Evolutionary conservation across 208 protist genomes (phyloP), one percentile per base, ranked within the genome.

Genomic region (Crithidia fasciculata): DNA sequence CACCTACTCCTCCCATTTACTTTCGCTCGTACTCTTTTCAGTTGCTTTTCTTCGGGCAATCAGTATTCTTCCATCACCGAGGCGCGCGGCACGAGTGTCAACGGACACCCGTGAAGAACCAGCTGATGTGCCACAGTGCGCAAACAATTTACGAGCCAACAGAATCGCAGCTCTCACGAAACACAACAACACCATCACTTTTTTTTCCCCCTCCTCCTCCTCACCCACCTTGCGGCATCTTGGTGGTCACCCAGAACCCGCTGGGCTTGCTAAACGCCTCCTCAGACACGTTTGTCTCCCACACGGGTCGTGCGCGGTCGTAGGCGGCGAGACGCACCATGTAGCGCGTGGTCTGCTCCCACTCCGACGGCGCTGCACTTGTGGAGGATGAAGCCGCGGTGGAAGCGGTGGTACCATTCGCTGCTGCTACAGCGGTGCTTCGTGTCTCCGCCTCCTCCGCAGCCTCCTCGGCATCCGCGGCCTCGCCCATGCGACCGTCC

Each of bases 241-340:
- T 88, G 15, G 86, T 94, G 12, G 92, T 96, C 65, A 93, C 88
- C 89, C 92, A 96, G 44, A 94, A 76, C 15, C 81, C 83, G 63
- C 86, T 92, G 28, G 75, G 72, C 18, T 57, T 69, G 71, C 80
- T 49, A 18, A 77, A 72, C 39, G 65, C 59, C 10, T 61, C 60
- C 68, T 97, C 92, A 10, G 84, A 65, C 61, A 97, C 73, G 54
- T 94, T 95, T 12, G 57, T 64, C 57, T 62, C 76, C 93, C 93
- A 97, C 36, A 95, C 56, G 8, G 81, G 76, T 18, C 90, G 87
- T 0, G 59, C 65, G 13, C 93, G 80, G 63, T 94, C 93, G 45
- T 72, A 72, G 37, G 66, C 56, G 4, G 87, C 88, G 5, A 84
- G 78, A 16, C 58, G 64, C 41, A 92, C 86, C 76, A 89, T 83